Evolutionary conservation across 1,284 basidiomycete species (phyloP).

Genomic region (Apiotrichum porosum): DNA sequence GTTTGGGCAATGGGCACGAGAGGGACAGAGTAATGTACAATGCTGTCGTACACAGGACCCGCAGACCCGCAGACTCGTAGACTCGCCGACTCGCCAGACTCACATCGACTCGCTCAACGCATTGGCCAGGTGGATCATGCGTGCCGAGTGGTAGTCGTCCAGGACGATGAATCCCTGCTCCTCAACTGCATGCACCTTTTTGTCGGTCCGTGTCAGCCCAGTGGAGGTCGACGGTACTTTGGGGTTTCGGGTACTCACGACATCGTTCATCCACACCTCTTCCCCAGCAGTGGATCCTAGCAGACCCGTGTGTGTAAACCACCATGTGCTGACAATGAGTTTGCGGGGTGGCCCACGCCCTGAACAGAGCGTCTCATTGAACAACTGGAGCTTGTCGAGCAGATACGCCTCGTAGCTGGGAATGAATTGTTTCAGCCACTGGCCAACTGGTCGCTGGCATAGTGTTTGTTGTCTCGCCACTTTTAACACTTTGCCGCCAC

Average conservation of each 20-base stretch:
- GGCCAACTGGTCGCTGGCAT: no score
- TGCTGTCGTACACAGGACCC: no score
- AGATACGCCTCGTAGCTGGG: background rate
- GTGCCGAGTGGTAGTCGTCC: background rate
- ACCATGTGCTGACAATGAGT: background rate
- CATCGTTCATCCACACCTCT: slow-evolving; percentile 2
- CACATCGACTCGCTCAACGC: background rate
- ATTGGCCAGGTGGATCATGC: background rate
- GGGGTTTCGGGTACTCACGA: background rate
- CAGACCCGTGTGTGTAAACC: background rate
- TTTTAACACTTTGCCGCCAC: background rate
- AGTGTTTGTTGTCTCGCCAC: no score
- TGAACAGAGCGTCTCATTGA: background rate
- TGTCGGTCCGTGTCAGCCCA: background rate
- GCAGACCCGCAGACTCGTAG: no score
- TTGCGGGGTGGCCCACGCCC: background rate
- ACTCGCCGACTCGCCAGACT: background rate
- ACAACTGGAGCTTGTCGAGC: background rate
- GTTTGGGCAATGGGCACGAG: background rate
- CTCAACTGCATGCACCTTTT: background rate
- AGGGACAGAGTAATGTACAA: background rate
- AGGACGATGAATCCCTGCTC: background rate
- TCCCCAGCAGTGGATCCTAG: background rate
- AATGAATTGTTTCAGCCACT: no score
- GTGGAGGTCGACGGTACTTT: background rate